Base-by-base conservation (phyloP, 2,329 filamentous ascomycete species). In the Byssochlamys sp. region DNA sequence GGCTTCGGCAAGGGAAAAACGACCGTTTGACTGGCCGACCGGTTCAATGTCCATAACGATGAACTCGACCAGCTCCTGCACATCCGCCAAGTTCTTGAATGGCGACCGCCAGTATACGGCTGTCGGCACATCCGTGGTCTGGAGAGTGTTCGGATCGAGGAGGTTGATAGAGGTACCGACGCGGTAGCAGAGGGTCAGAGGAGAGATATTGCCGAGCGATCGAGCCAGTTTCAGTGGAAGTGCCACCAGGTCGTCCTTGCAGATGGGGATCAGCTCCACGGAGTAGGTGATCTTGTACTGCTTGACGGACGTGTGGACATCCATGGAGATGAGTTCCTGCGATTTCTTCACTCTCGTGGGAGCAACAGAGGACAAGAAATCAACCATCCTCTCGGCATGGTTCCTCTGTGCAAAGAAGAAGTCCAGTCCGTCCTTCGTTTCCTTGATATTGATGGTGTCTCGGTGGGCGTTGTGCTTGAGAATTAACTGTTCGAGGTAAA, bases 361-460 rank as follows among this genome's bases (percentile, higher is more conserved):
- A 0, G 86, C 83, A 12, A 95, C 87, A 0, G 90, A 92, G 65
- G 84, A 85, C 60, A 96, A 78, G 72, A 96, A 95, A 73, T 97
- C 91, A 60, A 95, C 84, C 71, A 96, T 92, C 68, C 89, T 91
- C 69, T 95, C 90, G 6, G 91, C 92, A 66, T 95, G 89, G 69
- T 96, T 99, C 67, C 90, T 82, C 58, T 88, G 85, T 0, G 90
- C 83, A 69, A 94, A 99, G 80, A 87, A 99, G 73, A 99, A 99
- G 72, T 99, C 94, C 59, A 99, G 86, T 1, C 94, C 94, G 66
- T 96, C 91, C 75, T 91, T 91, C 28, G 90, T 89, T 76, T 99
- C 94, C 72, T 95, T 96, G 77, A 99, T 99, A 73, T 97, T 99
- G 75, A 96, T 91, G 0, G 92, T 94, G 65, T 99, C 91, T 63